phyloP scores from a whole-genome alignment of 768 basidiomycete genomes.

The Agaricus sinodeliciosus region DNA sequence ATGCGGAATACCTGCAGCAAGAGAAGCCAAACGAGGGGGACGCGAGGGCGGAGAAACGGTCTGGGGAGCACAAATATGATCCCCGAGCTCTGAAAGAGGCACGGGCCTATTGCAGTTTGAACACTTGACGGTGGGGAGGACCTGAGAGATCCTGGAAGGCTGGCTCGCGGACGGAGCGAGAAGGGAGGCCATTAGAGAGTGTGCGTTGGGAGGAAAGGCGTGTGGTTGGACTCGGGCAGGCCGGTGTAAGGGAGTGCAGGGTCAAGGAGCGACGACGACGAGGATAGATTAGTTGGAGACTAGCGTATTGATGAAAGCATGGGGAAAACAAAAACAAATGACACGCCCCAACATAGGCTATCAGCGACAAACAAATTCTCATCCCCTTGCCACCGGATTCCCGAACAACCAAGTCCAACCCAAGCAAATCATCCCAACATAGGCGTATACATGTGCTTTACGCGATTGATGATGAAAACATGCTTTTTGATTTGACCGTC shows the following conservation, averaged over 20 bases:
- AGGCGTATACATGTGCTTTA: too few relatives aligned
- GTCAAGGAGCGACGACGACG: conserved; percentile 2
- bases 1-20: conserved; percentile 13
- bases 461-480: not conserved
- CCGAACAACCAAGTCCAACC: too few relatives aligned
- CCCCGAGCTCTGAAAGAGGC: conserved; percentile 64
- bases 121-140: conserved; percentile 81
- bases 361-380: too few relatives aligned
- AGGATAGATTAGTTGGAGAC: conserved; percentile 3
- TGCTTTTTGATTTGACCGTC: not conserved
- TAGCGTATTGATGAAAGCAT: conserved; percentile 5
- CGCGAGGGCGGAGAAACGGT: conserved; percentile 29
- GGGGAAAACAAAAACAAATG: not conserved
- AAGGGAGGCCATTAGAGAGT: conserved; percentile 23
- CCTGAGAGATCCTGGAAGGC: conserved; percentile 54
- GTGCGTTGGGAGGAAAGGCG: not conserved
- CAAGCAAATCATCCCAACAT: too few relatives aligned
- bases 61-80: conserved; percentile 63
- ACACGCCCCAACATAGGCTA: too few relatives aligned
- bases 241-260: not conserved
- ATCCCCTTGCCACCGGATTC: too few relatives aligned
- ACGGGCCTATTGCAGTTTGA: conserved; percentile 70
- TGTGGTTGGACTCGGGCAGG: not conserved
- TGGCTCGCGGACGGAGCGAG: conserved; percentile 22
- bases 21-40: conserved; percentile 31